A percentile compares a stretch with the other conserved stretches of the same genome.
Conservation (phyloP, 208 protist species). For the Crithidia mellificae region DNA sequence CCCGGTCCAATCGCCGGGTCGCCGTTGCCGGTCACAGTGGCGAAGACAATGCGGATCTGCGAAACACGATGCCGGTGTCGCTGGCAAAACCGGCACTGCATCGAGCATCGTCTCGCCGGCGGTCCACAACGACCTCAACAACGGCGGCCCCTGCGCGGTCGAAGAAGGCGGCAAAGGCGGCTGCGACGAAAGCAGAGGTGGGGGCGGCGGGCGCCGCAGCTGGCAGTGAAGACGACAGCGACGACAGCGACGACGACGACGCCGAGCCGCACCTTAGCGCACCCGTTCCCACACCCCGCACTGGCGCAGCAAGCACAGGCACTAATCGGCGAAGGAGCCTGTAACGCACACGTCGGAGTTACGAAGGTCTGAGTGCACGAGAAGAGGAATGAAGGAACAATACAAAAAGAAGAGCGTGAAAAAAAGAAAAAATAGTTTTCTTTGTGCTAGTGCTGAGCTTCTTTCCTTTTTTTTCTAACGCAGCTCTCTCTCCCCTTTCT, state of each 20-base stretch:
- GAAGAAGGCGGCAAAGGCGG: no score
- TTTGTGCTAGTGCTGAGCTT: no score
- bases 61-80: background rate
- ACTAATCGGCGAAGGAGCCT: slow-evolving; percentile 4
- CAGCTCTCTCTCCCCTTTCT: no score
- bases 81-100: background rate
- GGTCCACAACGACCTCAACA: background rate
- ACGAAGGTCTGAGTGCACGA: no score
- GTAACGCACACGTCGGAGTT: no score
- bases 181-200: no score
- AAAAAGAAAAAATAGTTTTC: no score
- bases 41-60: background rate
- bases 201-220: no score
- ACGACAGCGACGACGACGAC: slow-evolving; percentile 13
- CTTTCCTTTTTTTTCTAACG: no score
- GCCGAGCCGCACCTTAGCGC: slow-evolving; percentile 10
- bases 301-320: background rate
- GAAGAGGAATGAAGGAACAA: background rate
- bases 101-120: no score
- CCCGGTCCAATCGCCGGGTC: background rate
- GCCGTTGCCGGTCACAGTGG: background rate
- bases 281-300: slow-evolving; percentile 17
- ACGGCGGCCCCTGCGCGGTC: background rate
- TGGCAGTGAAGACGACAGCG: background rate
- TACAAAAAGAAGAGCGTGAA: no score